Percentiles rank a stretch among this genome's conserved stretches.
Evolutionary conservation across 2,329 filamentous ascomycete genomes (phyloP).

Genomic region (Alternaria consortialis): DNA sequence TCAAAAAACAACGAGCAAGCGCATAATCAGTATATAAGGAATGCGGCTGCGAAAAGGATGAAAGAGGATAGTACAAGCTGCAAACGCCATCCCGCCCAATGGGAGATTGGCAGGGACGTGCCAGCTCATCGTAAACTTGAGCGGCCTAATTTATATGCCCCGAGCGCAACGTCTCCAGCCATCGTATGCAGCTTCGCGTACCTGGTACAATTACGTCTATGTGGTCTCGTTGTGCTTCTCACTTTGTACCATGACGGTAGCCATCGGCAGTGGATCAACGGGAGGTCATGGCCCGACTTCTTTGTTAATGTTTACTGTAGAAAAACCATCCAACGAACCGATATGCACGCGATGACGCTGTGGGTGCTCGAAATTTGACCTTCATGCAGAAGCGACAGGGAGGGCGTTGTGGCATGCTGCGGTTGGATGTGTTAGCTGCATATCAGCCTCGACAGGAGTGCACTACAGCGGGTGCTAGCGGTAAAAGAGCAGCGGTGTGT

Average conservation of each 20-base stretch:
- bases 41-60: conserved; percentile 35
- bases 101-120: conserved; percentile 38
- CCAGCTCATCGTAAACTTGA: conserved; percentile 42
- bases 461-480: conserved; percentile 21
- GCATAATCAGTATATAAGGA: conserved; percentile 49
- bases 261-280: conserved; percentile 22
- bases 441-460: conserved; percentile 29
- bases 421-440: conserved; percentile 44
- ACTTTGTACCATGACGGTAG: conserved; percentile 26
- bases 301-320: conserved; percentile 19
- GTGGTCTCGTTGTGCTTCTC: conserved; percentile 26
- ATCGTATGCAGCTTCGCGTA: conserved; percentile 32
- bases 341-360: conserved; percentile 35
- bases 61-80: conserved; percentile 42
- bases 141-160: conserved; percentile 46
- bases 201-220: conserved; percentile 33
- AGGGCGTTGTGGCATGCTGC: conserved; percentile 42
- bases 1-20: conserved; percentile 43
- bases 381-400: conserved; percentile 39
- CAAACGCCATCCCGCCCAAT: conserved; percentile 42
- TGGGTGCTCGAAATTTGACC: conserved; percentile 31
- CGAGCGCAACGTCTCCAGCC: conserved; percentile 38
- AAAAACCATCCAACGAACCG: conserved; percentile 24
- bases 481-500: conserved; percentile 21
- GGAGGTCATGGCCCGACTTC: conserved; percentile 22